Conservation (phyloP, 768 basidiomycete species). For the Xanthoconium stramineum region DNA sequence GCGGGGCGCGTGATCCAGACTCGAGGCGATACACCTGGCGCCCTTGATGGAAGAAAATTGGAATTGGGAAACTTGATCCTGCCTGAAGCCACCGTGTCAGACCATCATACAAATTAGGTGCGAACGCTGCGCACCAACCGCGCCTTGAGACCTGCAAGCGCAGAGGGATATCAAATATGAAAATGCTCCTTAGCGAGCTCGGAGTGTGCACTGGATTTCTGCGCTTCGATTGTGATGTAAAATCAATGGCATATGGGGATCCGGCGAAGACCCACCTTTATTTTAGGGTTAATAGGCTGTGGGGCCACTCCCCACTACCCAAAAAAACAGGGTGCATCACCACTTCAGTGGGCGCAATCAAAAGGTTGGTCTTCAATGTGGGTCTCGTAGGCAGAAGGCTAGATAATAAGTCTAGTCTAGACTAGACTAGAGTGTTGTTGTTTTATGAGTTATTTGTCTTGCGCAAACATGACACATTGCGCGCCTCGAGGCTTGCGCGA, state of each 20-base stretch:
- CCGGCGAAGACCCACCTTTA: conserved; percentile 6
- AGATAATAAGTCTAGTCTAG: not conserved
- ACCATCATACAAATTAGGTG: conserved; percentile 12
- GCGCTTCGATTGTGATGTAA: conserved; percentile 11
- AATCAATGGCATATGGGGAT: conserved; percentile 6
- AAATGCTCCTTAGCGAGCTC: conserved; percentile 4
- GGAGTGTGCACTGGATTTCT: not conserved
- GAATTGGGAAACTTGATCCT: conserved; percentile 12
- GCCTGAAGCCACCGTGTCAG: conserved; percentile 4
- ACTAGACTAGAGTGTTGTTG: not conserved
- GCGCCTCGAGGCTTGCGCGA: conserved; percentile 31
- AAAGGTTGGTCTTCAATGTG: not conserved
- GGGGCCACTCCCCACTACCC: not conserved
- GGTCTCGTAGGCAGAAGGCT: not conserved
- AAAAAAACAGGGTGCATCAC: not conserved
- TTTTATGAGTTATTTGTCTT: conserved; percentile 26
- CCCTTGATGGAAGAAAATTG: conserved; percentile 3
- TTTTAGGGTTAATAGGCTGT: conserved; percentile 2
- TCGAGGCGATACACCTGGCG: conserved; percentile 17
- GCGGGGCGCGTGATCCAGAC: conserved; percentile 10
- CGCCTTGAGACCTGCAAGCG: conserved; percentile 4
- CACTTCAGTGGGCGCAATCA: not conserved
- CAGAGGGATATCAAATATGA: conserved; percentile 21
- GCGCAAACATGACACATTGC: conserved; percentile 27
- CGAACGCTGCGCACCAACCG: conserved; percentile 12